Evolutionary conservation across 768 basidiomycete genomes (phyloP).

Genomic region (Agrocybe pediades): DNA sequence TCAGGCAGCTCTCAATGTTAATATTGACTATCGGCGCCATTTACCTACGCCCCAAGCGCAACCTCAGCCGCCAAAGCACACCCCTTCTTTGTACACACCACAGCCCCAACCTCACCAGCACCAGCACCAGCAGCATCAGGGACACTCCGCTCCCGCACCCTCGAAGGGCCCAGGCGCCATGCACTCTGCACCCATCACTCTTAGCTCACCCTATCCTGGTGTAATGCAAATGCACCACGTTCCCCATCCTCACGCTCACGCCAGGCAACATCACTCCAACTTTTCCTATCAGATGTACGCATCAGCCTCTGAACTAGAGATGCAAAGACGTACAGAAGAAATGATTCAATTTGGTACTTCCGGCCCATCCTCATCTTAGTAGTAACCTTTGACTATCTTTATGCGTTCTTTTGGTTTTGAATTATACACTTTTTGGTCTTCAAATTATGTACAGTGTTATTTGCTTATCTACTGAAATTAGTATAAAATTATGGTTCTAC

Average conservation of each 20-base stretch:
- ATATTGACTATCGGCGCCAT: constrained; percentile 23
- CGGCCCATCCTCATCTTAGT: constrained; percentile 27
- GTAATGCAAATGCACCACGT: constrained; percentile 75
- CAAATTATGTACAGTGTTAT: constrained; percentile 18
- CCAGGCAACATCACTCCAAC: constrained; percentile 66
- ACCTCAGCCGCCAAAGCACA: constrained; percentile 9
- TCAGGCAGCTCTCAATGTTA: constrained; percentile 18
- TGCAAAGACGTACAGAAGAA: constrained; percentile 44
- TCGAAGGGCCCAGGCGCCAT: constrained; percentile 29
- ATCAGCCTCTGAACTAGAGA: constrained; percentile 38
- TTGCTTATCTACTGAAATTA: constrained; percentile 14
- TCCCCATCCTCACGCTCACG: constrained; percentile 78
- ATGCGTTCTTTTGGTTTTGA: constrained; percentile 11
- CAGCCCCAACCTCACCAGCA: constrained; percentile 10
- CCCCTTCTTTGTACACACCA: constrained; percentile 9
- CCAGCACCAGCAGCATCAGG: constrained; percentile 4
- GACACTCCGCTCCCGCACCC: constrained; percentile 6
- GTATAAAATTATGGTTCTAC: constrained; percentile 36
- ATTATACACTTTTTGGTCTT: constrained; percentile 20
- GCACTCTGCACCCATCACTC: constrained; percentile 41
- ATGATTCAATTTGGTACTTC: constrained; percentile 51
- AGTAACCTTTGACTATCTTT: background rate
- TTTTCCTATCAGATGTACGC: constrained; percentile 35
- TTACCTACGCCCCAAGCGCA: constrained; percentile 16
- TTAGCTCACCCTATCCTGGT: constrained; percentile 60